Conservation (phyloP, 2,329 filamentous ascomycete species). For the Fusarium equiseti region DNA sequence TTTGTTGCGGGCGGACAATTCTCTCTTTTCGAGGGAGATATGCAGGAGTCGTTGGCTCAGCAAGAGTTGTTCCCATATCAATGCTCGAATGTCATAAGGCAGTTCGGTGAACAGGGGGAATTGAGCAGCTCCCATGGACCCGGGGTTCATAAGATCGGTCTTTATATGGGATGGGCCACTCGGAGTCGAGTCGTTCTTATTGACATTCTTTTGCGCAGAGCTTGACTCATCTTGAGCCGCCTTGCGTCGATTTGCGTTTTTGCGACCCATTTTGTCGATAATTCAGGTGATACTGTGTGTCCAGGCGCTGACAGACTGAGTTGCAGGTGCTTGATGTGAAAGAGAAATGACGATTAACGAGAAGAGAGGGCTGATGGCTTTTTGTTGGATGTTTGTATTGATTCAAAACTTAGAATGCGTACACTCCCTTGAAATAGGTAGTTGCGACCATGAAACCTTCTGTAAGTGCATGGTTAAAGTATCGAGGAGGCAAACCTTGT, state of each 20-base stretch:
- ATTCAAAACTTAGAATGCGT: not conserved
- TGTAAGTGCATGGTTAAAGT: too few species aligned
- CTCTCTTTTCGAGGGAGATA: not conserved
- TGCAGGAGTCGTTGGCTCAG: not conserved
- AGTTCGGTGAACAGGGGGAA: not conserved
- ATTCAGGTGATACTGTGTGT: not conserved
- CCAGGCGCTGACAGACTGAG: accelerated
- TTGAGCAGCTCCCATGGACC: accelerated
- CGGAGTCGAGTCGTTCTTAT: accelerated
- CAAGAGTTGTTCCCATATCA: not conserved
- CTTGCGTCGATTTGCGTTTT: not conserved
- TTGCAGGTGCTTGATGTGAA: not conserved
- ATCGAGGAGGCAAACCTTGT: too few species aligned
- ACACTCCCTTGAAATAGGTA: accelerated
- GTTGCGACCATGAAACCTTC: not conserved
- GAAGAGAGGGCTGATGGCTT: not conserved
- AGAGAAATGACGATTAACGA: not conserved
- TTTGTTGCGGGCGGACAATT: not conserved
- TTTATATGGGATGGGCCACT: too few species aligned
- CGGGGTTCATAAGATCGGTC: accelerated
- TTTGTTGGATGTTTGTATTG: not conserved
- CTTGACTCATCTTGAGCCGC: not conserved
- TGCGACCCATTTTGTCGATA: not conserved
- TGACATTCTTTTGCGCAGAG: accelerated
- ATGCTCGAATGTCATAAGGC: not conserved